Base-by-base conservation (phyloP, 176 grass and related monocot species). In the Luzula sylvatica region DNA sequence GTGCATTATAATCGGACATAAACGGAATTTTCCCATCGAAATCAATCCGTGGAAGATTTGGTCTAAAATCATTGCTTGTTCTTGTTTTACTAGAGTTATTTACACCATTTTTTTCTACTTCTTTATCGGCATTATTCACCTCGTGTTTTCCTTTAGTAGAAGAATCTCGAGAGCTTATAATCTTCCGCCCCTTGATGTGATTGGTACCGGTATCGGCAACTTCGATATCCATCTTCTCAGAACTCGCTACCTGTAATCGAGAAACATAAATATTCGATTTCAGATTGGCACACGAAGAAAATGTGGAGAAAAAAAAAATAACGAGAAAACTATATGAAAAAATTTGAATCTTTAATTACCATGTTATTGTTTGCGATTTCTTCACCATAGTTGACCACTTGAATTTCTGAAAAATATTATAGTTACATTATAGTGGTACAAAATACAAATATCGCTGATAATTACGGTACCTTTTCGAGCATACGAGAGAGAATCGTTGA, bases 11-110 rank as follows among this genome's bases (percentile, higher is more conserved):
- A 75, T 95, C 83, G 16, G 76, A 72, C 26, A 75, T 66, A 68
- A 88, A 88, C 35, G 83, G 69, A 53, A 78, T 68, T 30, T 65
- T 53, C 7, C 76, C 73, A 58, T 63, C 76, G 64, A 95, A 78
- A 25, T 71, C 51, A 38, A 46, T 74, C 45, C 15, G 61, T 19
- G 55, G 50, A 39, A 17, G 63, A 70, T 56, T 11, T 44, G 52
- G 52, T 56, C 20, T 78, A 56, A 70, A 75, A 15, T 81, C 32
- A 56, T 56, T 72, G 25, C 71, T 75, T 68, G 51, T 57, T 64
- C 61, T 66, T 70, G 59, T 46, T 42, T 32, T 57, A 64, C 57
- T 78, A 57, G 50, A 74, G 65, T 70, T n/a, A 32, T 82, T 86
- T 86, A 70, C 87, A 75, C 72, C 81, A 75, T 73, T 65, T 63